Evolutionary conservation across 1,284 basidiomycete genomes (phyloP).

Genomic region (Leccinum griseonigrum): DNA sequence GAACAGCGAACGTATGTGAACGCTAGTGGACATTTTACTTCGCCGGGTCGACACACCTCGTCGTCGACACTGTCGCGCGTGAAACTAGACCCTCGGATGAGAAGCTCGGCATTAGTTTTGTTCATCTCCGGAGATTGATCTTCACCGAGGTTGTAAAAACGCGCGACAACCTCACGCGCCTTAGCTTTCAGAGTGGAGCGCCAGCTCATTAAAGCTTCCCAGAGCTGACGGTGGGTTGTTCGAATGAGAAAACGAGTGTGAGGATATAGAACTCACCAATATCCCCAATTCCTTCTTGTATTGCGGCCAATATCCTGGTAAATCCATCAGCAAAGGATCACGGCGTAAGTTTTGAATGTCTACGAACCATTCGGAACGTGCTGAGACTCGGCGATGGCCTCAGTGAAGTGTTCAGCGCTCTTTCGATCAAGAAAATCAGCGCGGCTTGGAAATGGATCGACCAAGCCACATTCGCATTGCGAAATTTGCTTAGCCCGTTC

Average conservation of each 20-base stretch:
- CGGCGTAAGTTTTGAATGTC: background rate
- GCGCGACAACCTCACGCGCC: background rate
- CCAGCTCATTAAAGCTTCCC: background rate
- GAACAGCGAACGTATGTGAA: background rate
- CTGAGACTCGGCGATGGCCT: background rate
- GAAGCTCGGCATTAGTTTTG: background rate
- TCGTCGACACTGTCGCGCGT: background rate
- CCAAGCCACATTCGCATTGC: background rate
- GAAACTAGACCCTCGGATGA: background rate
- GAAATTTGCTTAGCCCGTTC: background rate
- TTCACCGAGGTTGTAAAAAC: background rate
- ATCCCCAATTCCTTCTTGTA: background rate
- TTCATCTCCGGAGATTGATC: background rate
- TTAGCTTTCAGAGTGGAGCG: background rate
- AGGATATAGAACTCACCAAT: background rate
- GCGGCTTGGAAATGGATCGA: background rate
- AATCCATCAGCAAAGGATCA: background rate
- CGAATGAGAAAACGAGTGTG: background rate
- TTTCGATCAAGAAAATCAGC: background rate
- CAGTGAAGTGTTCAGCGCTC: background rate
- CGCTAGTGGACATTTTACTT: background rate
- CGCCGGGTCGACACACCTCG: background rate
- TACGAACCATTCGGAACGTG: background rate
- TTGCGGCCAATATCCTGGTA: background rate
- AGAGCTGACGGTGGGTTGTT: background rate